Conservation (phyloP, 164 flowering plant species). For the Warburgia ugandensis region DNA sequence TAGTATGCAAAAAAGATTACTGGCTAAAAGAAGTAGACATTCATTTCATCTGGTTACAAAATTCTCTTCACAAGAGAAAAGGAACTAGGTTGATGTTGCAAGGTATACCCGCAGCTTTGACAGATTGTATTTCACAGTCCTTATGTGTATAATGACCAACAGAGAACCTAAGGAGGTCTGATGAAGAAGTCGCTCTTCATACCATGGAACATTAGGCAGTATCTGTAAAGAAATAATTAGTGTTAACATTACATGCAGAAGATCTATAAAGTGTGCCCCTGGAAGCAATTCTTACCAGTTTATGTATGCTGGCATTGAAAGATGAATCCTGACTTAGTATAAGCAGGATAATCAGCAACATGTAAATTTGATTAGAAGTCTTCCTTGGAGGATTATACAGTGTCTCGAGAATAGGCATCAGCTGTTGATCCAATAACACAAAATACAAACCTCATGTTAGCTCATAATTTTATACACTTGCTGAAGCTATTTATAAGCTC, state of each 20-base stretch:
- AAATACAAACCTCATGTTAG: neutral
- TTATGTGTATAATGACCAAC: constrained; percentile 78
- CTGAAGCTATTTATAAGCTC: too few species aligned
- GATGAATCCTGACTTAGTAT: constrained; percentile 98
- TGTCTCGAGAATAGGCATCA: constrained; percentile 92
- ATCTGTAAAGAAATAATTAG: constrained; percentile 59
- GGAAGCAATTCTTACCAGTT: constrained; percentile 54
- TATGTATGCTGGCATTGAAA: constrained; percentile 89
- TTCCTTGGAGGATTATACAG: constrained; percentile 81
- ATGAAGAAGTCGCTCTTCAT: constrained; percentile 83
- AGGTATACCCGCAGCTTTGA: constrained; percentile 78
- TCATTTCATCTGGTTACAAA: too few species aligned
- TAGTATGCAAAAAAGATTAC: too few species aligned
- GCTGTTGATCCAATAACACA: constrained; percentile 31
- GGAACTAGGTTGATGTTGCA: neutral
- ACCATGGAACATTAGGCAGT: constrained; percentile 89
- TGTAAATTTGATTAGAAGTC: constrained; percentile 90
- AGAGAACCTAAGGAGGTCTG: constrained; percentile 94
- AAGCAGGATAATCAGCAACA: constrained; percentile 91
- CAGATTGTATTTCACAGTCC: constrained; percentile 89
- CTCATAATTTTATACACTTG: neutral
- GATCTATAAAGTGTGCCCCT: too few species aligned
- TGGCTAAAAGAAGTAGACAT: too few species aligned
- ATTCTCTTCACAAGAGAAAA: too few species aligned
- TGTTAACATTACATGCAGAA: too few species aligned